These are phyloP conservation scores for Cryptococcus hybrid DNA, from an alignment of 1,284 basidiomycete genomes.

Conservation along the genomic window DNA sequence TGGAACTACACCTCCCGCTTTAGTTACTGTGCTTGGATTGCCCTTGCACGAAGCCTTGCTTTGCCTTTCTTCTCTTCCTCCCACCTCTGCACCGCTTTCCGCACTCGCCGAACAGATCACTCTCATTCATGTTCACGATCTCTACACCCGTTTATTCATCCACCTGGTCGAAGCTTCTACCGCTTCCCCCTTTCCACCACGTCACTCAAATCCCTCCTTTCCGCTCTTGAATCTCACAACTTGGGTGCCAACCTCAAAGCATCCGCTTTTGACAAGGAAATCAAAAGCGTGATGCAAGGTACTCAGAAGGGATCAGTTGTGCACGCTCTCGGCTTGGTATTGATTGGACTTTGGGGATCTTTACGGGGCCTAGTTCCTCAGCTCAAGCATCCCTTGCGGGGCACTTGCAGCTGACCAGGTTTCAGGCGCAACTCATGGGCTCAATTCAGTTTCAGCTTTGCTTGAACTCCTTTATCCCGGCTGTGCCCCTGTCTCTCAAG, in stretches of 20 bases:
- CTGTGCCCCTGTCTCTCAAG: slow-evolving; percentile 2
- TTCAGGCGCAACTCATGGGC: slow-evolving; percentile 25
- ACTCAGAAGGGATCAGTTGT: slow-evolving; percentile 37
- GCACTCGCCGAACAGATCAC: slow-evolving; percentile 47
- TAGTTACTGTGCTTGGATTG: slow-evolving; percentile 38
- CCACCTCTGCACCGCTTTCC: slow-evolving; percentile 36
- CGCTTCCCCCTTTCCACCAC: slow-evolving; percentile 4
- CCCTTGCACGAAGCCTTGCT: slow-evolving; percentile 35
- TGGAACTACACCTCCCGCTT: slow-evolving; percentile 22
- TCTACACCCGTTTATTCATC: slow-evolving; percentile 45
- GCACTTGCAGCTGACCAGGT: slow-evolving; percentile 47
- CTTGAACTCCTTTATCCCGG: slow-evolving; percentile 44
- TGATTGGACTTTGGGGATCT: slow-evolving; percentile 48
- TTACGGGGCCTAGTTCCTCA: slow-evolving; percentile 33
- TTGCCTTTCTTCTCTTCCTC: slow-evolving; percentile 29
- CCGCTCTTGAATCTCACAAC: slow-evolving; percentile 25
- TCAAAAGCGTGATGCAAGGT: slow-evolving; percentile 32
- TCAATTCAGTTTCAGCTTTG: slow-evolving; percentile 38
- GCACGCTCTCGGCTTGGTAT: slow-evolving; percentile 46
- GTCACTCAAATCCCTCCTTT: slow-evolving; percentile 28
- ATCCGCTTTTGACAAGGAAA: slow-evolving; percentile 42
- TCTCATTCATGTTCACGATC: slow-evolving; percentile 45
- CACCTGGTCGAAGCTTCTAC: slow-evolving; percentile 38
- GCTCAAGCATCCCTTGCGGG: slow-evolving; percentile 40
- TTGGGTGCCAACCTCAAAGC: slow-evolving; percentile 25